phyloP scores from a whole-genome alignment of 106 monocot species.

The Platanthera guangdongensis region DNA sequence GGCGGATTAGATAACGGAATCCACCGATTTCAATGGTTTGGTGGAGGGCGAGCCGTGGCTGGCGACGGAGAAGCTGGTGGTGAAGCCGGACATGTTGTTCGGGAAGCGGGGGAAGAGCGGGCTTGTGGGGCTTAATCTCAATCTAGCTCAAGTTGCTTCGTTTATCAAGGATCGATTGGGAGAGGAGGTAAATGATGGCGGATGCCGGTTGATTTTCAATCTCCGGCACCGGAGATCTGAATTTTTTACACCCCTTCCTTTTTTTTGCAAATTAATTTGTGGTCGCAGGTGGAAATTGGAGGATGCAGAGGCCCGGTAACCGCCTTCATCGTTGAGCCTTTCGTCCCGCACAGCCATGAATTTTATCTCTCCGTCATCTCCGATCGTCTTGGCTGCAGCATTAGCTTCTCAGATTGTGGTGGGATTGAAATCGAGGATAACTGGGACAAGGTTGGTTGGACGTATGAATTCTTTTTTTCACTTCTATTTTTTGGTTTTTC shows the following conservation, averaged over 20 bases:
- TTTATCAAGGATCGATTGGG: conserved; percentile 80
- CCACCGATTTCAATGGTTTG: conserved; percentile 62
- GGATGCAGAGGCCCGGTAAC: conserved; percentile 94
- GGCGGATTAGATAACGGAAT: conserved; percentile 44
- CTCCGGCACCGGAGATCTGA: no score
- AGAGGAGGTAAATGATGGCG: conserved; percentile 37
- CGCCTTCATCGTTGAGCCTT: conserved; percentile 91
- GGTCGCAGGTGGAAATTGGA: conserved; percentile 74
- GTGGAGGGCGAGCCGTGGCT: conserved; percentile 69
- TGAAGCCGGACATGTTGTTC: conserved; percentile 97
- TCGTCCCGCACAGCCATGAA: conserved; percentile 80
- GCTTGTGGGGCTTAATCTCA: conserved; percentile 72
- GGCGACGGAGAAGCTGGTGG: conserved; percentile 70
- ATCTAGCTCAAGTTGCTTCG: conserved; percentile 63
- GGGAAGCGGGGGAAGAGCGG: conserved; percentile 95
- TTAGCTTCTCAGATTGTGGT: conserved; percentile 94
- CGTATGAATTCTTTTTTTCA: neutral
- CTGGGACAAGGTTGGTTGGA: conserved; percentile 69
- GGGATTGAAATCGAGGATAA: conserved; percentile 96
- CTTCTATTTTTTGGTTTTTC: neutral
- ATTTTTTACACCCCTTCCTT: no score
- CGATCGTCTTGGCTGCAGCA: conserved; percentile 77
- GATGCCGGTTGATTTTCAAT: no score
- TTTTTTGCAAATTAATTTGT: no score
- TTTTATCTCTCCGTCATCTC: conserved; percentile 82